Evolutionary conservation across 768 basidiomycete species (phyloP).

Genomic region (Amanita polypyramis): DNA sequence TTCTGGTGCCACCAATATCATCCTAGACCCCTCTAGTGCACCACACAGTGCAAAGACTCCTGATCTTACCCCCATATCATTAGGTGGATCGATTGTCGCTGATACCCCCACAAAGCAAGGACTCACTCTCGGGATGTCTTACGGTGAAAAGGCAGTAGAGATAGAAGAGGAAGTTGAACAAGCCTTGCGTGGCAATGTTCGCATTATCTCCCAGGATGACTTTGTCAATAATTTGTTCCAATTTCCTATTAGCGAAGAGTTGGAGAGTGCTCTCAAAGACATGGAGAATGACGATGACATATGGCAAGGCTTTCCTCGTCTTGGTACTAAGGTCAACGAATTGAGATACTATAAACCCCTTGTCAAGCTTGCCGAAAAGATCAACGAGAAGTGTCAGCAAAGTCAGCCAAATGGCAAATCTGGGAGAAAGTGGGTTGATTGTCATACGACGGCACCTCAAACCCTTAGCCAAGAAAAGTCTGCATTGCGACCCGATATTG

Average conservation of each 20-base stretch:
- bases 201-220: background rate
- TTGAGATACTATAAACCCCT: background rate
- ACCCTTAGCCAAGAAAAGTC: background rate
- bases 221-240: background rate
- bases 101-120: background rate
- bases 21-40: too few species aligned
- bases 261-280: background rate
- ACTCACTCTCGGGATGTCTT: background rate
- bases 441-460: background rate
- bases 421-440: background rate
- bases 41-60: too few species aligned
- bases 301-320: background rate
- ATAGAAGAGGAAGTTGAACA: background rate
- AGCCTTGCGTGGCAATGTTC: background rate
- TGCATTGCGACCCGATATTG: background rate
- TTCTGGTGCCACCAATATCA: too few species aligned
- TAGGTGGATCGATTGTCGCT: background rate
- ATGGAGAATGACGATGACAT: background rate
- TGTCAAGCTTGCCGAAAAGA: background rate
- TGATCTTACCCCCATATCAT: too few species aligned
- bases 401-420: too few species aligned
- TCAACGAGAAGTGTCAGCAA: background rate
- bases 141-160: background rate
- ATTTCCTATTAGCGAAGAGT: background rate
- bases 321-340: background rate